A percentile compares a stretch with the other conserved stretches of the same genome.
Evolutionary conservation across 345 rosid genomes (phyloP).

Genomic region (Microcos paniculata): DNA sequence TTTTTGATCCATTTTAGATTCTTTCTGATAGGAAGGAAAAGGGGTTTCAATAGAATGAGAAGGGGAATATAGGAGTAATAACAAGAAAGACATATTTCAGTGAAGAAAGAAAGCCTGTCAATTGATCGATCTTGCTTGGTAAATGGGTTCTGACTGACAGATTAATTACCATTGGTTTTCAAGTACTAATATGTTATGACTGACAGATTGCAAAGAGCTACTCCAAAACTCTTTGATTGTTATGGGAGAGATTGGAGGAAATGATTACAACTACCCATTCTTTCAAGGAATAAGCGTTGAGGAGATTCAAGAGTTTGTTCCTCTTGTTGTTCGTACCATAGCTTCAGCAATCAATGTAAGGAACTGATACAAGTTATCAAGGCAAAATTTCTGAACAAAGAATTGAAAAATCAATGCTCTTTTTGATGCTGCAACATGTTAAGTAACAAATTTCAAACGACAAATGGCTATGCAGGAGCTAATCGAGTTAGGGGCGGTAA

Average conservation of each 20-base stretch:
- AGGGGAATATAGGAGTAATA: too few relatives aligned
- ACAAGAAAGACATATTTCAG: too few relatives aligned
- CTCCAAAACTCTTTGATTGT: slow-evolving; percentile 38
- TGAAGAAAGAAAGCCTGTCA: too few relatives aligned
- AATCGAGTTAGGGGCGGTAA: slow-evolving; percentile 37
- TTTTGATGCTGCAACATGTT: neutral
- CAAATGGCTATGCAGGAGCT: slow-evolving; percentile 34
- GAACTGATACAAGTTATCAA: neutral
- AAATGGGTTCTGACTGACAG: too few relatives aligned
- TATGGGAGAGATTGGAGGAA: slow-evolving; percentile 63
- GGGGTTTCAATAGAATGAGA: too few relatives aligned
- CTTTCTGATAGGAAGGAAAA: neutral
- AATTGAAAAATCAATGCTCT: neutral
- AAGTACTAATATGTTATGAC: neutral
- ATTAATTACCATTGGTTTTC: neutral
- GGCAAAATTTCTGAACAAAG: neutral
- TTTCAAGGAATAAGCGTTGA: slow-evolving; percentile 17
- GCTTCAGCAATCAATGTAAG: slow-evolving; percentile 35
- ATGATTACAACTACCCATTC: slow-evolving; percentile 42
- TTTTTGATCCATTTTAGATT: neutral
- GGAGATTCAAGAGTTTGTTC: slow-evolving; percentile 31
- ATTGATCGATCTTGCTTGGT: too few relatives aligned
- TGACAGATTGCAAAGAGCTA: slow-evolving; percentile 34
- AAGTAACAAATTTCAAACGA: neutral
- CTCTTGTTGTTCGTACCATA: slow-evolving; percentile 33